These are phyloP conservation scores for Aureobasidium sp. DNA, from an alignment of 2,329 filamentous ascomycete species.

Conservation along the genomic window DNA sequence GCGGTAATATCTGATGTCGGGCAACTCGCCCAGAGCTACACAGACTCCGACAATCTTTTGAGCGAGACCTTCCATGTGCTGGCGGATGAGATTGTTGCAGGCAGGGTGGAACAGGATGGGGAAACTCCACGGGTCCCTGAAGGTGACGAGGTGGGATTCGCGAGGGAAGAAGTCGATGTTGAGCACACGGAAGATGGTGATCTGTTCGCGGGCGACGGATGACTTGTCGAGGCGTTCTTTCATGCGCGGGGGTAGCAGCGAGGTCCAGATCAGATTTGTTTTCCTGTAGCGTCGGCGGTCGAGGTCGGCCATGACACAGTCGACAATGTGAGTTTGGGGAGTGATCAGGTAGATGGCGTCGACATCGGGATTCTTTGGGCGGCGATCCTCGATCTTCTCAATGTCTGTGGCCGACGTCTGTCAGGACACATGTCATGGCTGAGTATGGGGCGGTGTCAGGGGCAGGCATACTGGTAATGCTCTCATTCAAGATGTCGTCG, in stretches of 20 bases:
- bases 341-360: slow-evolving; percentile 91
- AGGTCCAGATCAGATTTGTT: slow-evolving; percentile 78
- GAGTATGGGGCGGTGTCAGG: neutral
- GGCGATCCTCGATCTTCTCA: slow-evolving; percentile 81
- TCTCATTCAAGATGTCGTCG: slow-evolving; percentile 94
- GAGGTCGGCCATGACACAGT: slow-evolving; percentile 88
- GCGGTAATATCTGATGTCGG: slow-evolving; percentile 82
- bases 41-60: slow-evolving; percentile 89
- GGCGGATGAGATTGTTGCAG: slow-evolving; percentile 74
- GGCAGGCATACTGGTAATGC: slow-evolving; percentile 71
- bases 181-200: slow-evolving; percentile 71
- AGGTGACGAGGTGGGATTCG: slow-evolving; percentile 85
- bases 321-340: slow-evolving; percentile 77
- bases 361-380: slow-evolving; percentile 77
- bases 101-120: slow-evolving; percentile 82
- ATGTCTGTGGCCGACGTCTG: slow-evolving; percentile 56
- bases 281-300: slow-evolving; percentile 73
- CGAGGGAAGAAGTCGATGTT: slow-evolving; percentile 84
- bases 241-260: slow-evolving; percentile 58
- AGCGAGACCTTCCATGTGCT: slow-evolving; percentile 75
- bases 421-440: slow-evolving; percentile 21
- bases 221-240: slow-evolving; percentile 68
- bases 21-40: slow-evolving; percentile 86
- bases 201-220: slow-evolving; percentile 58
- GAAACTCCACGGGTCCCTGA: slow-evolving; percentile 93